Base-by-base conservation (phyloP, 495 filamentous ascomycete species). In the Lasiosphaeris hirsuta region DNA sequence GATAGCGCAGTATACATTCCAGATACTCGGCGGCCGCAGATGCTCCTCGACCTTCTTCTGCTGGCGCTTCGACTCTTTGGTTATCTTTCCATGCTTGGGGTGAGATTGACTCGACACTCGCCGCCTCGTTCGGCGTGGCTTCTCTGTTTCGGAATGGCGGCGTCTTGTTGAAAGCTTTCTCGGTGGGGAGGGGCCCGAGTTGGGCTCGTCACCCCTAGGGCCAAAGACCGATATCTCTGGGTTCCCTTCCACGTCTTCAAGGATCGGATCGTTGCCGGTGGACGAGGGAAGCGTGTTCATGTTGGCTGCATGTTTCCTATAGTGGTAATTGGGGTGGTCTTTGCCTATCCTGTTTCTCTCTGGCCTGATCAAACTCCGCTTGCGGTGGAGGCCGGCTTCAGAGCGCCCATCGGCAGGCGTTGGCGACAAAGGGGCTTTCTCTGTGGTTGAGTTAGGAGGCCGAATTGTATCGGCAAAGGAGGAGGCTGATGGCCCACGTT, bases 1-100 rank as follows among this genome's bases (percentile, higher is more conserved):
- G 45, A 96, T 78, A 9, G 86, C 85, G 68, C 95, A 99, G 77
- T 99, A 99, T 2, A 93, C 86, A 58, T 88, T 93, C 95, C 95
- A 99, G 15, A 96, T 63, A 62, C 88, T 96, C 1, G 91, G 92
- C 11, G 92, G 90, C 18, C 83, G 80, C n/a, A 86, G 76, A 37
- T 82, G 77, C 64, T 94, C 84, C 59, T 82, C 72, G 38, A 87
- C 81, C 65, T 90, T 83, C 61, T 82, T 78, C 41, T 83, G 78
- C 49, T 67, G 64, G 36, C 75, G 72, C 64, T 83, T 87, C 48
- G 89, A 82, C 40, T 86, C 79, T 49, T 86, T 85, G 10, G 83
- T 69, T 43, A 80, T 72, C 57, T 81, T 81, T 4, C 68, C 64
- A 11, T 73, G 62, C 57, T 69, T 76, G 10, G 51, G 51, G 18